Evolutionary conservation across 225 moss, liverwort and hornwort genomes (phyloP).

Genomic region (Lunularia cruciata): DNA sequence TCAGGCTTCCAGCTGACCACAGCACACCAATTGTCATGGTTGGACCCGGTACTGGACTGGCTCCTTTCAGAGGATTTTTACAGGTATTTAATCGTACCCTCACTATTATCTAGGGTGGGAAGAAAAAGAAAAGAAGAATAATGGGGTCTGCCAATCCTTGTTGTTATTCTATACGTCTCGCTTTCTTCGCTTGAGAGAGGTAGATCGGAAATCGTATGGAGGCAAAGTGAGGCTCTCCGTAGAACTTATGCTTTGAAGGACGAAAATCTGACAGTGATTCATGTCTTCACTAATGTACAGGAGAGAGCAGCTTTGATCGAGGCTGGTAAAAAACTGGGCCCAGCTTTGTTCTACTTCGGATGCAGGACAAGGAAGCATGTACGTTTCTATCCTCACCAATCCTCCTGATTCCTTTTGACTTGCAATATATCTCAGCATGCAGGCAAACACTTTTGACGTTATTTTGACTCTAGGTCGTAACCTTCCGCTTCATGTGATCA

Average conservation of each 20-base stretch:
- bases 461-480: too few species aligned
- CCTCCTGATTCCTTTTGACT: not conserved
- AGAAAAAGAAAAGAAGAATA: too few species aligned
- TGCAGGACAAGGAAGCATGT: constrained; percentile 69
- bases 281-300: constrained; percentile 20
- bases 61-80: constrained; percentile 88
- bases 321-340: constrained; percentile 59
- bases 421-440: not conserved
- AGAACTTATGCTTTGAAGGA: not conserved
- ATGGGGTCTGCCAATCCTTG: too few species aligned
- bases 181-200: too few species aligned
- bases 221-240: too few species aligned
- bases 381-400: not conserved
- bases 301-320: constrained; percentile 66
- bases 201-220: too few species aligned
- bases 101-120: not conserved
- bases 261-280: too few species aligned
- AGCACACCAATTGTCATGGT: constrained; percentile 77
- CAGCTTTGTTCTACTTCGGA: constrained; percentile 87
- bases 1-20: constrained; percentile 62
- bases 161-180: too few species aligned
- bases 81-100: constrained; percentile 35
- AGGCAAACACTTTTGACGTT: not conserved
- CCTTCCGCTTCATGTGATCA: too few species aligned
- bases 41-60: constrained; percentile 92